Conservation (phyloP, 225 moss, liverwort and hornwort genomes). For the Polytrichum commune region DNA sequence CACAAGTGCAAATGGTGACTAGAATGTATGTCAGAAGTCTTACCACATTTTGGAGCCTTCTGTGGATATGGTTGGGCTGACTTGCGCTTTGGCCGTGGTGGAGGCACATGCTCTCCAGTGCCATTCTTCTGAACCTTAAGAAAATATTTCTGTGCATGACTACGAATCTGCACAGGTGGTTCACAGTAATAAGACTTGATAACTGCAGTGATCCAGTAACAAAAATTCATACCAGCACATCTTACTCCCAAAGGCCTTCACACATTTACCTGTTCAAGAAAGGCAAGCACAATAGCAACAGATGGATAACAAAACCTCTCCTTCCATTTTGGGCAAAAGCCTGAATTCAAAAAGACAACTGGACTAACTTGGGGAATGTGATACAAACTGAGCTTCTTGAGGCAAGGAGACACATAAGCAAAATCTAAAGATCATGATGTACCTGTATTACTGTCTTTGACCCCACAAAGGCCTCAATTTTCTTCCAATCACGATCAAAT, state of each 20-base stretch:
- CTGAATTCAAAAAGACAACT: no score
- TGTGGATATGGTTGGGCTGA: slow-evolving; percentile 95
- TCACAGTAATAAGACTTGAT: neutral
- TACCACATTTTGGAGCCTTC: slow-evolving; percentile 91
- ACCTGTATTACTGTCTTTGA: slow-evolving; percentile 98
- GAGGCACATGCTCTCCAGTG: slow-evolving; percentile 98
- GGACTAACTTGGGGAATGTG: no score
- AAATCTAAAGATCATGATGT: neutral
- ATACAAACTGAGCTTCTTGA: neutral
- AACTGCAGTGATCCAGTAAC: neutral
- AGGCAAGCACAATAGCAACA: no score
- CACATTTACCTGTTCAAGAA: no score
- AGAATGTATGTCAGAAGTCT: slow-evolving; percentile 5
- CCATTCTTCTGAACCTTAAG: slow-evolving; percentile 98
- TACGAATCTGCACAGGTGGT: slow-evolving; percentile 59
- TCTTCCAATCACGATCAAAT: slow-evolving; percentile 99
- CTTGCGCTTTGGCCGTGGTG: slow-evolving; percentile 96
- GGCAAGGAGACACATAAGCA: neutral
- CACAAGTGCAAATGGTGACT: neutral
- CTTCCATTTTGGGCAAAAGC: no score
- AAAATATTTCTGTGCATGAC: slow-evolving; percentile 99
- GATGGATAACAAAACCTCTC: no score
- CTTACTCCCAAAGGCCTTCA: neutral
- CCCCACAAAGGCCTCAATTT: slow-evolving; percentile 97
- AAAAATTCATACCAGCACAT: neutral